phyloP scores from a whole-genome alignment of 169 alveolate species.

The Fabrea salina region DNA sequence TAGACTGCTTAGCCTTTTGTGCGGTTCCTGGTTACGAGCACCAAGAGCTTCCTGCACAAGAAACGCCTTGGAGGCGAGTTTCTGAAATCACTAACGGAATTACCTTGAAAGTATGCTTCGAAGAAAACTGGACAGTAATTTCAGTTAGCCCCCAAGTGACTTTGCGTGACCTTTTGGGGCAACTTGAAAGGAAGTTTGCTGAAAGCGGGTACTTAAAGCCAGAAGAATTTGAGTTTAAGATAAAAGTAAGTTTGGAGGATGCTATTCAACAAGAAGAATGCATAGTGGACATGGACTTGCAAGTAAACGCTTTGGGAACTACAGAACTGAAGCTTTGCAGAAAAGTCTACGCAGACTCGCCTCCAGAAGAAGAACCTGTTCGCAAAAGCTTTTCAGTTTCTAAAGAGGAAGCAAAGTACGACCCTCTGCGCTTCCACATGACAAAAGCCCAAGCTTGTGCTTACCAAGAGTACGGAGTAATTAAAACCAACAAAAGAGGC shows the following conservation, averaged over 20 bases:
- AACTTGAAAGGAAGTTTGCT: neutral
- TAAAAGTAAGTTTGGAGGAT: neutral
- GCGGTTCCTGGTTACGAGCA: conserved; percentile 1
- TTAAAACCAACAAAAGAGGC: conserved; percentile 25
- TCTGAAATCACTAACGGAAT: neutral
- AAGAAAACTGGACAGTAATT: neutral
- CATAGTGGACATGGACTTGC: conserved; percentile 24
- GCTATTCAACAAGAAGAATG: conserved; percentile 22
- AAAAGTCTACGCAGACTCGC: conserved; percentile 21
- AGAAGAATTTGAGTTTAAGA: conserved; percentile 8
- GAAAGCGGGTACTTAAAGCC: conserved; percentile 24
- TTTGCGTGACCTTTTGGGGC: neutral
- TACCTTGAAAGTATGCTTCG: neutral
- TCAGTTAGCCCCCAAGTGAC: neutral
- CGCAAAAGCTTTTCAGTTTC: neutral
- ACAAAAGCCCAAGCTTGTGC: conserved; percentile 32
- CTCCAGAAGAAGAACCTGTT: neutral
- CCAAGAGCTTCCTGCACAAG: too few relatives aligned
- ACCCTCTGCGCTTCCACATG: neutral
- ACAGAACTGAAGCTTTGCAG: conserved; percentile 10
- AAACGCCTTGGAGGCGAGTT: too few relatives aligned
- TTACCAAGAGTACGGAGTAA: conserved; percentile 27
- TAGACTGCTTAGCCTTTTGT: neutral
- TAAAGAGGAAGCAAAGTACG: neutral
- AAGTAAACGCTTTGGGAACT: neutral